phyloP scores from a whole-genome alignment of 106 monocot genomes.

The Amphibolis antarctica region DNA sequence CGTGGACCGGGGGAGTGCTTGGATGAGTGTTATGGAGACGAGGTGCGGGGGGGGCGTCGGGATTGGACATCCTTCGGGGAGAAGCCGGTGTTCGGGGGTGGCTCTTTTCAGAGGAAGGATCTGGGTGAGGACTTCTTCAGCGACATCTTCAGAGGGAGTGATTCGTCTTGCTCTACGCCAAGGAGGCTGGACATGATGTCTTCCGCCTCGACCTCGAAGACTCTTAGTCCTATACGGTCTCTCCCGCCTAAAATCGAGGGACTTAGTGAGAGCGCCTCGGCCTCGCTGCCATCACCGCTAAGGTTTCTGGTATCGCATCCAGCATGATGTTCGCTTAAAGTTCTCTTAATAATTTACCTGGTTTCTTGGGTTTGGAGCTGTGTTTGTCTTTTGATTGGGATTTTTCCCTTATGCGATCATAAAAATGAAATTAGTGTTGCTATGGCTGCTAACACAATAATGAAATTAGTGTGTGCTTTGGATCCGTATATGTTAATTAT shows the following conservation, averaged over 20 bases:
- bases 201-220: conserved; percentile 20
- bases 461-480: too few relatives aligned
- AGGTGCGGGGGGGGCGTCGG: neutral
- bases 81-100: conserved; percentile 12
- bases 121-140: conserved; percentile 16
- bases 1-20: neutral
- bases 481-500: too few relatives aligned
- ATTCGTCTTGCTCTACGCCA: conserved; percentile 13
- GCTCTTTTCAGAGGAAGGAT: conserved; percentile 6
- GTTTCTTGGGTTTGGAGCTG: neutral
- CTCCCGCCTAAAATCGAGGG: conserved; percentile 10
- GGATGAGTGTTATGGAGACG: neutral
- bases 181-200: conserved; percentile 12
- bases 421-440: too few relatives aligned
- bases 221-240: conserved; percentile 32
- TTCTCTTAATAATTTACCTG: neutral
- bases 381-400: neutral
- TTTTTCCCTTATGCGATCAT: too few relatives aligned
- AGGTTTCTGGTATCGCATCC: neutral
- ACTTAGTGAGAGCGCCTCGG: neutral
- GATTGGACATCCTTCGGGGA: neutral
- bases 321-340: too few relatives aligned
- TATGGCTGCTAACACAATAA: too few relatives aligned
- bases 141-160: conserved; percentile 19
- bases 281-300: conserved; percentile 2